phyloP scores from a whole-genome alignment of 2,329 filamentous ascomycete species.

The Fusarium sp. region DNA sequence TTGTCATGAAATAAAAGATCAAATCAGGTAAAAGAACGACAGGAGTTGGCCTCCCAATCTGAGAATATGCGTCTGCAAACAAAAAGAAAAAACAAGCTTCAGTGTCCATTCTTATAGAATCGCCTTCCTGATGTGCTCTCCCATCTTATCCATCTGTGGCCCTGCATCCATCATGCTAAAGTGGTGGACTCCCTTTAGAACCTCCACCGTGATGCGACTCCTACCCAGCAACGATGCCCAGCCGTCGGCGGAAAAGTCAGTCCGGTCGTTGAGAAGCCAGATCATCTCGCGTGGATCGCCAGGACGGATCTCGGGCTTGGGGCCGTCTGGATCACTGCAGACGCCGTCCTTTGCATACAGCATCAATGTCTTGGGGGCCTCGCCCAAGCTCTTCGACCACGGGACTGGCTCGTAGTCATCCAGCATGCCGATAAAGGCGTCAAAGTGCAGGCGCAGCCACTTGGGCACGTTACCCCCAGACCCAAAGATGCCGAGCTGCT shows the following conservation, averaged over 20 bases:
- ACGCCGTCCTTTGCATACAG: conserved; percentile 80
- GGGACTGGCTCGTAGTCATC: conserved; percentile 72
- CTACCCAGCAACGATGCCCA: conserved; percentile 35
- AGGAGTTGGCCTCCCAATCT: background rate
- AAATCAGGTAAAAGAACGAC: conserved; percentile 5
- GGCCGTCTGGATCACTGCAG: conserved; percentile 70
- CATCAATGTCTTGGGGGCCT: conserved; percentile 67
- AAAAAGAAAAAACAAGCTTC: background rate
- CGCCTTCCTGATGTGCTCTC: conserved; percentile 6
- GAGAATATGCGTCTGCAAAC: background rate
- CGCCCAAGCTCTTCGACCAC: conserved; percentile 60
- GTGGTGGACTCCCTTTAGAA: conserved; percentile 29
- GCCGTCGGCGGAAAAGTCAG: conserved; percentile 61
- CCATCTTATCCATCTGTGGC: conserved; percentile 33
- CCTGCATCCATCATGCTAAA: conserved; percentile 38
- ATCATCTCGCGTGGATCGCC: conserved; percentile 67
- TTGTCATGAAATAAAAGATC: background rate
- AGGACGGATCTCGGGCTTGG: conserved; percentile 56
- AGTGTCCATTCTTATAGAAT: background rate
- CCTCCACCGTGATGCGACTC: conserved; percentile 19
- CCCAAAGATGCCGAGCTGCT: conserved; percentile 73
- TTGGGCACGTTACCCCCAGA: conserved; percentile 69
- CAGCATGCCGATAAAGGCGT: conserved; percentile 70
- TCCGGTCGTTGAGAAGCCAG: conserved; percentile 76
- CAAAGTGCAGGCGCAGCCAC: conserved; percentile 79